phyloP scores from a whole-genome alignment of 352 stramenopile genomes.

The Globisporangium cystogenes region DNA sequence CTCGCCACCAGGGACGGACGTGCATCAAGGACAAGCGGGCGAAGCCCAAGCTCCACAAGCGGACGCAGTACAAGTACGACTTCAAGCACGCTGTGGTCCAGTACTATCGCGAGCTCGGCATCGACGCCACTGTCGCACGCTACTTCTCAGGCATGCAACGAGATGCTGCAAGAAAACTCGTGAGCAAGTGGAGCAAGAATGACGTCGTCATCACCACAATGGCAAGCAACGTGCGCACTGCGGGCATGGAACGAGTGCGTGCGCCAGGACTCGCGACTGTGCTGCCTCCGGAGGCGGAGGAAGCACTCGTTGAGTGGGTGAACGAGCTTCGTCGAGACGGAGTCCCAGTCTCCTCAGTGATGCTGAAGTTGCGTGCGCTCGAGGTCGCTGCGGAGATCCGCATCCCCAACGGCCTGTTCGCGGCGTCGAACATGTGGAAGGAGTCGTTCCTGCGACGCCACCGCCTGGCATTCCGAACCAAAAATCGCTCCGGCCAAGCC shows the following conservation, averaged over 20 bases:
- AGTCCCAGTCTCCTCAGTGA: slow-evolving; percentile 17
- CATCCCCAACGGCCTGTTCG: slow-evolving; percentile 2
- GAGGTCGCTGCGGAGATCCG: slow-evolving; percentile 8
- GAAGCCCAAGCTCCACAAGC: slow-evolving; percentile 4
- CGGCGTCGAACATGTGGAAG: slow-evolving; percentile 3
- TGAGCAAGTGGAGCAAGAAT: slow-evolving; percentile 7
- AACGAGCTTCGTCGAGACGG: slow-evolving; percentile 14
- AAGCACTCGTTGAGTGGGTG: slow-evolving; percentile 18
- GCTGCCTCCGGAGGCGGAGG: slow-evolving; percentile 15
- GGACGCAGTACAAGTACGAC: slow-evolving; percentile 11
- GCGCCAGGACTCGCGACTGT: slow-evolving; percentile 1
- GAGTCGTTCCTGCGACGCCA: slow-evolving; percentile 14
- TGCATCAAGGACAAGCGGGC: slow-evolving; percentile 12
- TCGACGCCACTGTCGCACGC: background rate
- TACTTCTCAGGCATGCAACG: slow-evolving; percentile 3
- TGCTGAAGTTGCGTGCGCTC: slow-evolving; percentile 16
- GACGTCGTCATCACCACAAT: background rate
- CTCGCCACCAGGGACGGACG: slow-evolving; percentile 6
- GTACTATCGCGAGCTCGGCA: slow-evolving; percentile 6
- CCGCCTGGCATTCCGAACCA: slow-evolving; percentile 9
- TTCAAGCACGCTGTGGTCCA: slow-evolving; percentile 17
- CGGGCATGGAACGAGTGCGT: background rate
- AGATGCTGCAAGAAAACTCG: slow-evolving; percentile 1
- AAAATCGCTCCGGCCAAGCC: slow-evolving; percentile 12
- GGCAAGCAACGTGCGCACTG: background rate